phyloP scores from a whole-genome alignment of 1,284 basidiomycete genomes.

The Tetrapyrgos nigripes region DNA sequence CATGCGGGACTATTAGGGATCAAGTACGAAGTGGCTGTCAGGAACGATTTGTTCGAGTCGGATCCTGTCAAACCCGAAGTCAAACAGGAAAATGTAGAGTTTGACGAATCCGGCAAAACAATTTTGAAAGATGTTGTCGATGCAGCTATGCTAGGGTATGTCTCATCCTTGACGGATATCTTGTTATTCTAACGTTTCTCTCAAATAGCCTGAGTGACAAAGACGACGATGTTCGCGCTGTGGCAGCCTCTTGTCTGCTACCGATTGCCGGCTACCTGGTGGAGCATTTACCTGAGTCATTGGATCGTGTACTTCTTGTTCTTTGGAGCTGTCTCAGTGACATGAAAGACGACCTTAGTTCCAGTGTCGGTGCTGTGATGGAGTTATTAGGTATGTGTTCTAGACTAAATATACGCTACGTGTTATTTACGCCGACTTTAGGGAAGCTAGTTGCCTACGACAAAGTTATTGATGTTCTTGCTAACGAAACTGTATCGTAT shows the following conservation, averaged over 20 bases:
- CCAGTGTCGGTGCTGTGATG: slow-evolving; percentile 97
- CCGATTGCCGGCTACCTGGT: slow-evolving; percentile 89
- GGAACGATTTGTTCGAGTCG: slow-evolving; percentile 79
- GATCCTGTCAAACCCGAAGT: slow-evolving; percentile 39
- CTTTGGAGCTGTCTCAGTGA: slow-evolving; percentile 92
- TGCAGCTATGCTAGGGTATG: slow-evolving; percentile 86
- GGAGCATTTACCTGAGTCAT: slow-evolving; percentile 73
- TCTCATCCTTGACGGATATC: slow-evolving; percentile 16
- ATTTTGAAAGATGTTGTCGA: slow-evolving; percentile 83
- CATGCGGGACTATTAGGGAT: slow-evolving; percentile 97
- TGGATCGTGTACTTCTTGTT: slow-evolving; percentile 80
- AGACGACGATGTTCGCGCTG: slow-evolving; percentile 97
- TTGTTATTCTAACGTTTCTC: slow-evolving; percentile 19
- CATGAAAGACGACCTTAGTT: slow-evolving; percentile 97
- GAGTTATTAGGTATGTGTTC: slow-evolving; percentile 78
- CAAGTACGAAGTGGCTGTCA: slow-evolving; percentile 97
- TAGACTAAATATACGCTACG: slow-evolving; percentile 3
- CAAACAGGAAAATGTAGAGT: slow-evolving; percentile 43
- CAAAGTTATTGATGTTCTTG: slow-evolving; percentile 81
- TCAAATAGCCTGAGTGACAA: slow-evolving; percentile 80
- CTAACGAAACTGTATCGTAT: slow-evolving; percentile 70
- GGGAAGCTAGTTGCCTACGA: slow-evolving; percentile 85
- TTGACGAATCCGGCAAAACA: slow-evolving; percentile 48
- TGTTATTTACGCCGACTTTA: slow-evolving; percentile 33
- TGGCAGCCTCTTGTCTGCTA: slow-evolving; percentile 91